Percentiles rank a stretch among this genome's conserved stretches.
These are phyloP conservation scores for Aspergillus sp. DNA, from an alignment of 2,329 filamentous ascomycete genomes.

Conservation along the genomic window DNA sequence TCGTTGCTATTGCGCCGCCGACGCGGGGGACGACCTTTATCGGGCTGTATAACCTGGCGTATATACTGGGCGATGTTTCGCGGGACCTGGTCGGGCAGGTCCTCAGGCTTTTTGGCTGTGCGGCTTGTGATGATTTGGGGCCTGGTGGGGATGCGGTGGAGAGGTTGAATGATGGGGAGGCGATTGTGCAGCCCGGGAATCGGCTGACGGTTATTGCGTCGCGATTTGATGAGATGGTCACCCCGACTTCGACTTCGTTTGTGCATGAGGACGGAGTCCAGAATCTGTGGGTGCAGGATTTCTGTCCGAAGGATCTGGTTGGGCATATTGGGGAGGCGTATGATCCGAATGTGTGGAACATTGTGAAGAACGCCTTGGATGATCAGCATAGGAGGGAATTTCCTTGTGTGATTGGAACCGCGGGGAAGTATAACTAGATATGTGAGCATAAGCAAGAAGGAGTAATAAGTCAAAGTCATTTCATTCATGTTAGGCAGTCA, in stretches of 20 bases:
- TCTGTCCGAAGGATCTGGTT: slow-evolving; percentile 38
- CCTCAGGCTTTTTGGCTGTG: slow-evolving; percentile 35
- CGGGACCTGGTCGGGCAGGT: slow-evolving; percentile 29
- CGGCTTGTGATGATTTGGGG: slow-evolving; percentile 40
- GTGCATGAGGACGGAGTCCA: slow-evolving; percentile 38
- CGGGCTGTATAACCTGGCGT: slow-evolving; percentile 35
- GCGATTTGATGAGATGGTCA: slow-evolving; percentile 41
- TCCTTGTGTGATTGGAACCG: slow-evolving; percentile 34
- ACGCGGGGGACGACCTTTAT: slow-evolving; percentile 40
- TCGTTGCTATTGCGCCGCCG: slow-evolving; percentile 43
- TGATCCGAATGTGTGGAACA: slow-evolving; percentile 45
- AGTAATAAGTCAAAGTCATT: slow-evolving; percentile 7
- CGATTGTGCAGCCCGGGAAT: slow-evolving; percentile 42
- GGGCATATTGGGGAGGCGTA: slow-evolving; percentile 46
- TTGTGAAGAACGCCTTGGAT: slow-evolving; percentile 43
- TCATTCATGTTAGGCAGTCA: neutral
- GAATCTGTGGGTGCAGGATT: slow-evolving; percentile 40
- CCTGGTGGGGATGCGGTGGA: slow-evolving; percentile 34
- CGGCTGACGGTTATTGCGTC: slow-evolving; percentile 41
- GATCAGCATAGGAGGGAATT: slow-evolving; percentile 33
- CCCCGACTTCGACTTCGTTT: slow-evolving; percentile 36
- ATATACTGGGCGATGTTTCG: slow-evolving; percentile 32
- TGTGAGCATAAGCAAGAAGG: neutral
- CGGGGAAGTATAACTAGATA: slow-evolving; percentile 28
- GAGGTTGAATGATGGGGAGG: slow-evolving; percentile 37